Base-by-base conservation (phyloP, 306 rosid species). In the Malus sylvestris region DNA sequence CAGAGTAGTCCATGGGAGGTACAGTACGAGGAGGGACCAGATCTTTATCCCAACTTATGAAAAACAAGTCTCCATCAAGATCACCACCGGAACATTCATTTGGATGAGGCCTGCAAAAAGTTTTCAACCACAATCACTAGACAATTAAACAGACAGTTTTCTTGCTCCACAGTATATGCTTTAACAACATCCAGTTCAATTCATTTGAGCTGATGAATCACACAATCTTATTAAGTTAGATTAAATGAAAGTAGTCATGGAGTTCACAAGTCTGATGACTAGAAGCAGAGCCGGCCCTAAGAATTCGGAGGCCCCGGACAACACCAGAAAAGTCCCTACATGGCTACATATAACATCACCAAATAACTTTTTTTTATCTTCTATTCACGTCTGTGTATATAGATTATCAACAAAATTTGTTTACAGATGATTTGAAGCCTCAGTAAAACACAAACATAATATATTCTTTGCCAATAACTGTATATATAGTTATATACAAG, bases 71-170 rank as follows among this genome's bases (percentile, higher is more conserved):
- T 67, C 98, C 98, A 73, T 94, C 98, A 75, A 94, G 97, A 83
- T 94, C 98, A 38, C 96, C 98, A 5, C 98, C 98, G 13, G 98
- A 94, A 86, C 98, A 94, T 85, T 94, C 98, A 89, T 89, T 94
- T 40, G 97, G 93, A 83, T 94, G 98, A 73, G 98, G 98, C 88
- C 98, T 94, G 98, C 44, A 53, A 67, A 66, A 78, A 74, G 71
- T 42, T 25, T 77, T 32, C 45, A 70, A 72, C 76, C 75, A 52
- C 78, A 72, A 66, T 67, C 46, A 78, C 53, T 58, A 73, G 68
- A 72, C 62, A 69, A 14, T 57, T 29, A 77, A 38, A 78, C 63
- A 60, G 51, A 11, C 67, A 30, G 35, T 75, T 42, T 70, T 15
- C 64, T 4, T 15, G 73, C 62, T 16, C 70, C 45, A 42, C 46